These are phyloP conservation scores for Backusella westeae DNA, from an alignment of 192 early-diverging fungal species.

Conservation along the genomic window DNA sequence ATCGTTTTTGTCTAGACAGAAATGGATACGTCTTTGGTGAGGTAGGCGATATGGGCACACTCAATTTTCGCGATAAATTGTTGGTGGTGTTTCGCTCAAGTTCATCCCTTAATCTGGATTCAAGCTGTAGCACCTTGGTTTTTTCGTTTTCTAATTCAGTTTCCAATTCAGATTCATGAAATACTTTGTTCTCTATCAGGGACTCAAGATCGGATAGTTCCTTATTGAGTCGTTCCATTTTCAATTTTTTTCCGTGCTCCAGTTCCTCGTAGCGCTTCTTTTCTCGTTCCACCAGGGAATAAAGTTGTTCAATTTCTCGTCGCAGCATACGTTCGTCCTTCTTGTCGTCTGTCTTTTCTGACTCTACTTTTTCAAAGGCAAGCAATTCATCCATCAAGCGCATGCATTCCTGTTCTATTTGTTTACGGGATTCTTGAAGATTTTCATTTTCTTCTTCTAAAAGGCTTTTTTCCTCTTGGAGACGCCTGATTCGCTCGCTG, in stretches of 20 bases:
- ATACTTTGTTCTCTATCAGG: conserved; percentile 72
- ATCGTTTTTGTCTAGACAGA: neutral
- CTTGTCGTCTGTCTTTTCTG: neutral
- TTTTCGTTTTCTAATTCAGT: conserved; percentile 48
- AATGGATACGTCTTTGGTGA: neutral
- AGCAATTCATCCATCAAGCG: conserved; percentile 77
- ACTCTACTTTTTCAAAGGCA: conserved; percentile 46
- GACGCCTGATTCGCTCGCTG: neutral
- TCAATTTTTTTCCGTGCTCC: conserved; percentile 58
- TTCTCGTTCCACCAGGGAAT: conserved; percentile 46
- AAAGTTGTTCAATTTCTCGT: conserved; percentile 5
- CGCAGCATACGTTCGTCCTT: neutral
- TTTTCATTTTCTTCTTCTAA: conserved; percentile 50
- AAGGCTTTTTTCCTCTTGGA: conserved; percentile 32
- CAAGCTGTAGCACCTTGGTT: conserved; percentile 38
- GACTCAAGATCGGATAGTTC: conserved; percentile 65
- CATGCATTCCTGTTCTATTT: conserved; percentile 70
- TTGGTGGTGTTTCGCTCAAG: neutral
- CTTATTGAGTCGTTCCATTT: conserved; percentile 61
- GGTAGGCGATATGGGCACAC: neutral
- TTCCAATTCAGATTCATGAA: conserved; percentile 66
- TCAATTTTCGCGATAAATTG: neutral
- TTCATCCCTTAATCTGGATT: conserved; percentile 40
- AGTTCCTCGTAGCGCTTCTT: conserved; percentile 53
- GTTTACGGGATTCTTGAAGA: conserved; percentile 57